Percentiles rank a stretch among this genome's conserved stretches.
phyloP scores from a whole-genome alignment of 495 filamentous ascomycete species.

The Aspergillus indologenus region DNA sequence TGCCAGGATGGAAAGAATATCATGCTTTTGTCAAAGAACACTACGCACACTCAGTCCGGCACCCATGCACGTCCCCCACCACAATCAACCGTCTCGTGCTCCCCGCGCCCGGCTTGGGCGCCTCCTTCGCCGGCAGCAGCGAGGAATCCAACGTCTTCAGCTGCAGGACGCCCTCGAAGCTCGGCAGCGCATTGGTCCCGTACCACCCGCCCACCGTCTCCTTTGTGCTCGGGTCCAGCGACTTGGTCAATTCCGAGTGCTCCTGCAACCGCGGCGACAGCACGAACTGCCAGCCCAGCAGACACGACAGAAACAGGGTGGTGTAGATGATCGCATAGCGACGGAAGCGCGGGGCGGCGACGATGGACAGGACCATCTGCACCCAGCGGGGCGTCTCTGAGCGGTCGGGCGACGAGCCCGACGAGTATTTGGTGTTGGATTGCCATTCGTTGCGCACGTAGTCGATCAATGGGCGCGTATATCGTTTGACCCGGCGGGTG shows the following conservation, averaged over 20 bases:
- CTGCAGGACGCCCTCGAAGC: slow-evolving; percentile 48
- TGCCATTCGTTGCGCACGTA: slow-evolving; percentile 49
- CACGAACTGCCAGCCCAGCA: slow-evolving; percentile 39
- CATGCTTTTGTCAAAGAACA: neutral
- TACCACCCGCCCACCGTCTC: slow-evolving; percentile 38
- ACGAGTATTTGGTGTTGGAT: slow-evolving; percentile 21
- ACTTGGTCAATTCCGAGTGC: slow-evolving; percentile 29
- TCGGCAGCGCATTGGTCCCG: slow-evolving; percentile 47
- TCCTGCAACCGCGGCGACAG: slow-evolving; percentile 42
- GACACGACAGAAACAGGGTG: slow-evolving; percentile 34
- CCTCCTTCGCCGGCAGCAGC: slow-evolving; percentile 13
- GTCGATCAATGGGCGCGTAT: slow-evolving; percentile 42
- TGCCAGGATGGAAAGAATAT: neutral
- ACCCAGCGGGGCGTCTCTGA: slow-evolving; percentile 26
- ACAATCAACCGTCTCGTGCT: slow-evolving; percentile 57
- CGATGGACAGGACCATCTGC: slow-evolving; percentile 32
- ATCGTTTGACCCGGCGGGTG: slow-evolving; percentile 15
- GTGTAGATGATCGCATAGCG: slow-evolving; percentile 47
- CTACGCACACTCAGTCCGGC: slow-evolving; percentile 56
- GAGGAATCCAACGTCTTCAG: slow-evolving; percentile 21
- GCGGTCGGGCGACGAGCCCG: slow-evolving; percentile 20
- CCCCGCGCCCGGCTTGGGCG: neutral
- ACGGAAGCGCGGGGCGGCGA: slow-evolving; percentile 45
- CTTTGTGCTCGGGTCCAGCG: slow-evolving; percentile 37
- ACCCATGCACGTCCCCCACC: slow-evolving; percentile 90